Percentiles rank a stretch among this genome's conserved stretches.
Evolutionary conservation across 306 rosid species (phyloP).

Genomic region (Ormosia emarginata): DNA sequence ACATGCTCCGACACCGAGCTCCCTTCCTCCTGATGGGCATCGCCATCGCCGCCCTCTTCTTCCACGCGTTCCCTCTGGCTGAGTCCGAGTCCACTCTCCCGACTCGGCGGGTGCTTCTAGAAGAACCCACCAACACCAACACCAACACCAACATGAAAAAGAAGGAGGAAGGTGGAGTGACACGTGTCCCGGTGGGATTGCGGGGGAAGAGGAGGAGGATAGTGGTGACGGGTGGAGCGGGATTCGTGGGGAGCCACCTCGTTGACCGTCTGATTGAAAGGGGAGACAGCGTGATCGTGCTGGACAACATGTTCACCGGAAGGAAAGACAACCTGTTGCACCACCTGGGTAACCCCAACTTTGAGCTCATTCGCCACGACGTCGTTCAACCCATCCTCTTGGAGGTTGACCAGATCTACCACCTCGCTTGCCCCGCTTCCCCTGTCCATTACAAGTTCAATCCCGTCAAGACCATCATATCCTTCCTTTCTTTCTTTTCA

Average conservation of each 20-base stretch:
- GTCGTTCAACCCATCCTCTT: constrained; percentile 81
- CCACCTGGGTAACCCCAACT: constrained; percentile 73
- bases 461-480: constrained; percentile 95
- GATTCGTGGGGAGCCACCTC: constrained; percentile 92
- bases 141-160: not conserved
- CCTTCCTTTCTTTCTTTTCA: constrained; percentile 3
- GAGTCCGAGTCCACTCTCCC: constrained; percentile 17
- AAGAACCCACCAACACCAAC: constrained; percentile 14
- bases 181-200: not conserved
- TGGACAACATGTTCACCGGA: constrained; percentile 86
- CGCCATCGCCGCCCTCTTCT: constrained; percentile 30
- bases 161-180: not conserved
- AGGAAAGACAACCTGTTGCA: constrained; percentile 71
- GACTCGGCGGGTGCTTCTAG: constrained; percentile 46
- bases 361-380: constrained; percentile 90
- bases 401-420: constrained; percentile 96
- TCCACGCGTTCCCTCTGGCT: constrained; percentile 28
- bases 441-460: constrained; percentile 96
- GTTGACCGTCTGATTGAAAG: constrained; percentile 84
- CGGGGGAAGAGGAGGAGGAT: constrained; percentile 39
- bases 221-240: constrained; percentile 91
- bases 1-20: not conserved
- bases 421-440: constrained; percentile 92
- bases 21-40: constrained; percentile 33
- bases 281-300: constrained; percentile 80